Evolutionary conservation across 108 stramenopile genomes (phyloP).

Genomic region (Parietichytrium sp.): DNA sequence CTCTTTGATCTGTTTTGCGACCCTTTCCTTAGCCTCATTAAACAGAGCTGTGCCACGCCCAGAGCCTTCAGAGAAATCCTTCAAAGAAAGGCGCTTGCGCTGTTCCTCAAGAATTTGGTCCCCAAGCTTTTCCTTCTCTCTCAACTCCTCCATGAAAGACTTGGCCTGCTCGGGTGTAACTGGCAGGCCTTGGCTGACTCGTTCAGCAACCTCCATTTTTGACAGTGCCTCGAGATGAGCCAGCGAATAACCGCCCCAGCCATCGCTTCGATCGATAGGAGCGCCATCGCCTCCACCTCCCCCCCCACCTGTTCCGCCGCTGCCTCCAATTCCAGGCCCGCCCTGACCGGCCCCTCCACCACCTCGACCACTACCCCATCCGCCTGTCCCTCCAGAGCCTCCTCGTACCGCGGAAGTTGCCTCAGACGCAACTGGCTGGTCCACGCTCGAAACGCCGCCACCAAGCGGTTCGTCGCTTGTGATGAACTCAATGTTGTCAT

Average conservation of each 20-base stretch:
- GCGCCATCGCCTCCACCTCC: neutral
- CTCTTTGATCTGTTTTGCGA: constrained; percentile 40
- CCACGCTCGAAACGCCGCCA: too few species aligned
- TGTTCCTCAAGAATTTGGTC: constrained; percentile 68
- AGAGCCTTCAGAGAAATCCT: too few species aligned
- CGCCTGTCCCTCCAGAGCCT: too few species aligned
- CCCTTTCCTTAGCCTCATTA: constrained; percentile 49
- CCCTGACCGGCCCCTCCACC: too few species aligned
- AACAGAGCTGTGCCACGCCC: too few species aligned
- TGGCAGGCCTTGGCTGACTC: constrained; percentile 72
- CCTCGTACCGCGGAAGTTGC: too few species aligned
- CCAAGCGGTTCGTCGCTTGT: too few species aligned
- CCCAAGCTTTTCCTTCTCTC: constrained; percentile 64
- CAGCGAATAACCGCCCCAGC: constrained; percentile 15
- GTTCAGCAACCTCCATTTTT: too few species aligned
- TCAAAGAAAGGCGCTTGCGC: constrained; percentile 62
- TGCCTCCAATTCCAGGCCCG: neutral
- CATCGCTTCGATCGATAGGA: constrained; percentile 6
- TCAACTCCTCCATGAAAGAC: constrained; percentile 67
- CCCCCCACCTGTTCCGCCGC: neutral
- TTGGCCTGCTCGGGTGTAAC: constrained; percentile 66
- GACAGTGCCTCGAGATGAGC: too few species aligned
- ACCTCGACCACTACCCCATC: too few species aligned
- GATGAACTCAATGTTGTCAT: too few species aligned
- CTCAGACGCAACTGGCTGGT: too few species aligned